phyloP scores from a whole-genome alignment of 192 early-diverging fungal genomes.

The Backusella psychrophila region DNA sequence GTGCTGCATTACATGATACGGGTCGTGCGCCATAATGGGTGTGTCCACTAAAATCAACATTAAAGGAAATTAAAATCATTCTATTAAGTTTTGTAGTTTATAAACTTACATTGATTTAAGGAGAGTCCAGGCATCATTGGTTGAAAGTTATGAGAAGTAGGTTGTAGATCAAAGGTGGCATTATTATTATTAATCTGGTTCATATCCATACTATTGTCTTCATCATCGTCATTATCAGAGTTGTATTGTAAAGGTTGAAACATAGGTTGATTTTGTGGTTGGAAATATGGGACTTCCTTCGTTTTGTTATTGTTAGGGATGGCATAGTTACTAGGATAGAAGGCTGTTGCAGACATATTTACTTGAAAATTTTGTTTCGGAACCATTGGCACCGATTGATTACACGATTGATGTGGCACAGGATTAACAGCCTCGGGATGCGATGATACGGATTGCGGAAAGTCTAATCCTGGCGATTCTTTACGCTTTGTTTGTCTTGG shows the following conservation, averaged over 20 bases:
- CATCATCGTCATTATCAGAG: slow-evolving; percentile 8
- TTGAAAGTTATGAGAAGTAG: neutral
- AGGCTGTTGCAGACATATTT: neutral
- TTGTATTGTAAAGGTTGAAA: neutral
- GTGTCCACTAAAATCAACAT: neutral
- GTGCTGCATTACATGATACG: slow-evolving; percentile 1
- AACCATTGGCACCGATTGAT: neutral
- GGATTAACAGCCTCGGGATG: neutral
- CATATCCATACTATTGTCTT: slow-evolving; percentile 7
- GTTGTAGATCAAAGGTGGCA: neutral
- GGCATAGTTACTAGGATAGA: neutral
- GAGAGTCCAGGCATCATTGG: slow-evolving; percentile 1
- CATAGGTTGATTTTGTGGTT: neutral
- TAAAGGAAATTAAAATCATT: slow-evolving; percentile 1
- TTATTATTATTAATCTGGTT: neutral
- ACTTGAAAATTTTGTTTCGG: neutral
- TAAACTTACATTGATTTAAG: slow-evolving; percentile 8
- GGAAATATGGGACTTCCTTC: neutral
- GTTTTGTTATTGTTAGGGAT: neutral
- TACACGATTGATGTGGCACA: neutral
- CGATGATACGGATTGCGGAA: neutral
- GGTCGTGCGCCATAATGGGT: slow-evolving; percentile 1
- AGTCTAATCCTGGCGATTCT: neutral
- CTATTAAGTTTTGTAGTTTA: neutral
- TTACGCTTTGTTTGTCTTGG: neutral